phyloP scores from a whole-genome alignment of 805 yeast species.

The Wickerhamiella cacticola region DNA sequence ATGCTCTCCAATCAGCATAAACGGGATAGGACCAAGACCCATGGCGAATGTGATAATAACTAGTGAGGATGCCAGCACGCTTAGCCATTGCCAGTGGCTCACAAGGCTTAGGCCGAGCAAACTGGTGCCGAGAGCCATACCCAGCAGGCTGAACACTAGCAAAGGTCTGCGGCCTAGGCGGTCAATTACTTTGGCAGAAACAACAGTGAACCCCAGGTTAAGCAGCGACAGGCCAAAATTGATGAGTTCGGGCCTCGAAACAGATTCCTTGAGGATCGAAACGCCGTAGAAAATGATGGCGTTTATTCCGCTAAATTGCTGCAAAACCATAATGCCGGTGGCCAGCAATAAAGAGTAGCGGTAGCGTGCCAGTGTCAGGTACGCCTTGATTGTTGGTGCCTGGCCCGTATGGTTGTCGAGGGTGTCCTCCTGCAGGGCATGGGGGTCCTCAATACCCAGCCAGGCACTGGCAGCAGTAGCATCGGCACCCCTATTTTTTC shows the following conservation, averaged over 20 bases:
- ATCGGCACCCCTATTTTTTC: neutral
- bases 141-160: conserved; percentile 47
- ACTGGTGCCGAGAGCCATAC: conserved; percentile 57
- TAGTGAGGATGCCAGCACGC: conserved; percentile 52
- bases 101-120: conserved; percentile 58
- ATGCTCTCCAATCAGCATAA: conserved; percentile 76
- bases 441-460: conserved; percentile 6
- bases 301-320: conserved; percentile 89
- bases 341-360: conserved; percentile 51
- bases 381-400: neutral
- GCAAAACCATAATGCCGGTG: conserved; percentile 63
- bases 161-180: conserved; percentile 62
- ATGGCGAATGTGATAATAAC: conserved; percentile 80
- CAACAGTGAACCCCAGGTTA: conserved; percentile 62
- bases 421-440: too few species aligned
- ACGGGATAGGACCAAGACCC: conserved; percentile 94
- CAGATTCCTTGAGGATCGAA: conserved; percentile 53
- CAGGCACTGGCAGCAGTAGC: conserved; percentile 2
- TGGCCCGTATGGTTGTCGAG: too few species aligned
- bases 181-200: conserved; percentile 68
- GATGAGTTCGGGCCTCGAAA: conserved; percentile 62
- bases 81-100: conserved; percentile 34
- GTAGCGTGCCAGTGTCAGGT: conserved; percentile 39
- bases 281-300: conserved; percentile 91
- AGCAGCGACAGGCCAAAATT: conserved; percentile 66